Percentiles rank a stretch among this genome's conserved stretches.
phyloP scores from a whole-genome alignment of 164 flowering plant species.

The Nelumbo lutea region DNA sequence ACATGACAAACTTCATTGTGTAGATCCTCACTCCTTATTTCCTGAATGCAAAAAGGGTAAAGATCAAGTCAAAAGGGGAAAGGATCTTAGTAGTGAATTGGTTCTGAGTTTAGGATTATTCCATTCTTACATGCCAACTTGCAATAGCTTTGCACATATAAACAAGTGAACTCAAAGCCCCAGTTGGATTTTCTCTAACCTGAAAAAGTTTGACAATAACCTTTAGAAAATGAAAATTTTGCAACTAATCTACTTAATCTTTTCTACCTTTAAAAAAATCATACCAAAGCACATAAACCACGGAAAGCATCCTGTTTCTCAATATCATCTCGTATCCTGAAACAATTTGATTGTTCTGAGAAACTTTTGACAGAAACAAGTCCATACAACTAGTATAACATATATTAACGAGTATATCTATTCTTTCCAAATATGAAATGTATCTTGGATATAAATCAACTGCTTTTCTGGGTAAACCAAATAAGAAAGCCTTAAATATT shows the following conservation, averaged over 20 bases:
- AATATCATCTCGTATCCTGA: slow-evolving; percentile 96
- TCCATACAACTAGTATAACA: neutral
- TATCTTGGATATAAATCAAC: no score
- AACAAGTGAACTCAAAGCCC: slow-evolving; percentile 80
- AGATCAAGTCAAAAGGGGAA: neutral
- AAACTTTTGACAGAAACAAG: neutral
- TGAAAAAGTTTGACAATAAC: slow-evolving; percentile 27
- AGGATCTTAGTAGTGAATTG: neutral
- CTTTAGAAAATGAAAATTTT: neutral
- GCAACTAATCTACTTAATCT: neutral
- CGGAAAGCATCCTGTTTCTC: slow-evolving; percentile 98
- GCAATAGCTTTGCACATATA: slow-evolving; percentile 90
- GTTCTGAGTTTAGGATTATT: neutral
- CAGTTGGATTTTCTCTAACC: slow-evolving; percentile 91
- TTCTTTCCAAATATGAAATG: no score
- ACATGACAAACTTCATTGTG: slow-evolving; percentile 93
- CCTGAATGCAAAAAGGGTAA: slow-evolving; percentile 37
- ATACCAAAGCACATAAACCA: slow-evolving; percentile 96
- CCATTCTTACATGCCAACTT: slow-evolving; percentile 90
- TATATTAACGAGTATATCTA: no score
- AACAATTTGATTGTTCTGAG: slow-evolving; percentile 12
- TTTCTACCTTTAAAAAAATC: neutral
- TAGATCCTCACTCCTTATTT: slow-evolving; percentile 88
- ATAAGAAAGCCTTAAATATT: no score
- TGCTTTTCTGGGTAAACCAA: no score